A percentile compares a stretch with the other conserved stretches of the same genome.
Evolutionary conservation across 805 yeast genomes (phyloP).

Genomic region (Zygoascus bituminiphila): DNA sequence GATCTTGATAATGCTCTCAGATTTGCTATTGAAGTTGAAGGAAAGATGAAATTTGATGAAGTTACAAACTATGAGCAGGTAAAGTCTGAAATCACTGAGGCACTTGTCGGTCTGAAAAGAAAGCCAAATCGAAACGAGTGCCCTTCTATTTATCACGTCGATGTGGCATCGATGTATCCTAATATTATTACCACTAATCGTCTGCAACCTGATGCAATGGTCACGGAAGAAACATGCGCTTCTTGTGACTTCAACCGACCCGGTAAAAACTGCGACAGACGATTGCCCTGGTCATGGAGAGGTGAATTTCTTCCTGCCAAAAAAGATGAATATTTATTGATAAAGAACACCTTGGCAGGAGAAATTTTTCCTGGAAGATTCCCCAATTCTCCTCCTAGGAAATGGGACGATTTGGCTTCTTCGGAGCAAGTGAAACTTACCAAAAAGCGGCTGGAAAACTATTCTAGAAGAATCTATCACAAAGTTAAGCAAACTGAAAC

Average conservation of each 20-base stretch:
- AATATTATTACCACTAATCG: constrained; percentile 97
- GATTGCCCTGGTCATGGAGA: constrained; percentile 96
- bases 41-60: constrained; percentile 60
- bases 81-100: constrained; percentile 44
- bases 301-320: constrained; percentile 92
- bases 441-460: constrained; percentile 72
- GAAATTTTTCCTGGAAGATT: constrained; percentile 62
- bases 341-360: constrained; percentile 69
- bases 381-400: constrained; percentile 14
- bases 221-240: constrained; percentile 90
- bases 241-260: constrained; percentile 96
- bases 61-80: constrained; percentile 76
- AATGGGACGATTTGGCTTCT: constrained; percentile 69
- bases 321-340: constrained; percentile 84
- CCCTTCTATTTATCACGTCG: constrained; percentile 93
- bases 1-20: constrained; percentile 71
- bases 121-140: constrained; percentile 61
- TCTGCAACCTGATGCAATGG: constrained; percentile 96
- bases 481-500: constrained; percentile 74
- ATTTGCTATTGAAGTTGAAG: constrained; percentile 80
- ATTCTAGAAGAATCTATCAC: constrained; percentile 78
- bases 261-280: constrained; percentile 85
- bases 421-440: constrained; percentile 68
- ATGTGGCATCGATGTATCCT: constrained; percentile 99
- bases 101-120: constrained; percentile 50